phyloP scores from a whole-genome alignment of 495 filamentous ascomycete genomes.

The Penicillium dipodomyicola region DNA sequence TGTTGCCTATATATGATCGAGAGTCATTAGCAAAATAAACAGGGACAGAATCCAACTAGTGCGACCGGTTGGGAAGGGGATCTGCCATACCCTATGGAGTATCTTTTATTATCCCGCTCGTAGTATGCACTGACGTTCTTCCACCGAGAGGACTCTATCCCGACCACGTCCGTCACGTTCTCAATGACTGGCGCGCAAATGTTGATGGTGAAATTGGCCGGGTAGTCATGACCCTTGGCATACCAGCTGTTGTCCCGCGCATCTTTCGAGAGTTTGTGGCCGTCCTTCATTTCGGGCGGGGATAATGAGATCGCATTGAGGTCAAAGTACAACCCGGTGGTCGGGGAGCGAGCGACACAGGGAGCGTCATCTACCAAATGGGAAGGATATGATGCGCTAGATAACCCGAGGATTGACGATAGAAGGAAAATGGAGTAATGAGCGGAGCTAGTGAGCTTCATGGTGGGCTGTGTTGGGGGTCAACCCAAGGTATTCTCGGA shows the following conservation, averaged over 20 bases:
- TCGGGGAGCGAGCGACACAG: conserved; percentile 76
- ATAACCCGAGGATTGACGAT: conserved; percentile 20
- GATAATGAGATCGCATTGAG: conserved; percentile 68
- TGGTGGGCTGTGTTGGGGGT: conserved; percentile 8
- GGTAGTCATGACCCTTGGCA: conserved; percentile 80
- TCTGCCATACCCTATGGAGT: conserved; percentile 73
- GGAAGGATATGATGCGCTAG: conserved; percentile 28
- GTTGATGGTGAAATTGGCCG: conserved; percentile 90
- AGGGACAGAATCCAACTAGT: background rate
- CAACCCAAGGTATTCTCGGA: background rate
- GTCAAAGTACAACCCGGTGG: conserved; percentile 83
- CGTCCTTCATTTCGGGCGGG: conserved; percentile 50
- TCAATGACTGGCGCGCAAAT: conserved; percentile 88
- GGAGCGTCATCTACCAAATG: conserved; percentile 41
- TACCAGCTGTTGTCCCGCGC: conserved; percentile 72
- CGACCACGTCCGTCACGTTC: conserved; percentile 65
- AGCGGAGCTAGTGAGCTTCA: conserved; percentile 26
- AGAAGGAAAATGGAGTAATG: conserved; percentile 22
- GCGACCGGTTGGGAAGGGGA: background rate
- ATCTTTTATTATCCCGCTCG: conserved; percentile 65
- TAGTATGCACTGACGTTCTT: conserved; percentile 93
- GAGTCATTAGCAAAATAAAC: conserved; percentile 11
- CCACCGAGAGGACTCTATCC: conserved; percentile 61
- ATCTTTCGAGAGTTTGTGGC: conserved; percentile 57
- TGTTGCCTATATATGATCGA: conserved; percentile 48